phyloP scores from a whole-genome alignment of 148 eudicot genomes.

The Bassia scoparia region DNA sequence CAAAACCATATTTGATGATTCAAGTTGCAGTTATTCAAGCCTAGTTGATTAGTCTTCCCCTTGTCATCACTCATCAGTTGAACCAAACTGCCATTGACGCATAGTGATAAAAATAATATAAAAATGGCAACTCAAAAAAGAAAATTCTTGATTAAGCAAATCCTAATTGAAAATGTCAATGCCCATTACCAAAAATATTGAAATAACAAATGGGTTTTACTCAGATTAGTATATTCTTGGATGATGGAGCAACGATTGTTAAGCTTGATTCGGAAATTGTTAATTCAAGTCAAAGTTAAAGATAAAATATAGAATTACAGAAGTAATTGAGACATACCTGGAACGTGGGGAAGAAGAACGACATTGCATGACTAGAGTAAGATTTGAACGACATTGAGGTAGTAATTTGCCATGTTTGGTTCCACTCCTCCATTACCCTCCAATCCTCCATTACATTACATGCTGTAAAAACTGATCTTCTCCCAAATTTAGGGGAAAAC shows the following conservation, averaged over 20 bases:
- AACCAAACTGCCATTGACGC: not conserved
- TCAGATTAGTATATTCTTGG: not conserved
- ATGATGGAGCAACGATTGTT: not conserved
- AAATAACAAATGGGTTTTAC: conserved; percentile 16
- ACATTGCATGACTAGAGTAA: not conserved
- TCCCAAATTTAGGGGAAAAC: no score
- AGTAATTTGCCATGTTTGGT: no score
- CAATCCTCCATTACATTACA: no score
- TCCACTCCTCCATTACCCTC: no score
- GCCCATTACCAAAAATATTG: not conserved
- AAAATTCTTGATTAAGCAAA: not conserved
- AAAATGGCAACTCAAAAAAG: not conserved
- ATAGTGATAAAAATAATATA: not conserved
- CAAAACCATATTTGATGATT: not conserved
- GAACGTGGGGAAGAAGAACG: not conserved
- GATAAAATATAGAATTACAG: not conserved
- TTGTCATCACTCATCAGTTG: no score
- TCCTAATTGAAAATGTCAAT: conserved; percentile 13
- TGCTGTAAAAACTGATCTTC: no score
- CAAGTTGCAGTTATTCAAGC: no score
- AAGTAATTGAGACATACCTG: not conserved
- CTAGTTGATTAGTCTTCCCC: no score
- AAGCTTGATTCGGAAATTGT: not conserved
- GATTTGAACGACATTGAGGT: no score
- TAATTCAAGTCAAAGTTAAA: not conserved